Evolutionary conservation across 75 land plant species (phyloP).

Genomic region (Gnetum montanum): DNA sequence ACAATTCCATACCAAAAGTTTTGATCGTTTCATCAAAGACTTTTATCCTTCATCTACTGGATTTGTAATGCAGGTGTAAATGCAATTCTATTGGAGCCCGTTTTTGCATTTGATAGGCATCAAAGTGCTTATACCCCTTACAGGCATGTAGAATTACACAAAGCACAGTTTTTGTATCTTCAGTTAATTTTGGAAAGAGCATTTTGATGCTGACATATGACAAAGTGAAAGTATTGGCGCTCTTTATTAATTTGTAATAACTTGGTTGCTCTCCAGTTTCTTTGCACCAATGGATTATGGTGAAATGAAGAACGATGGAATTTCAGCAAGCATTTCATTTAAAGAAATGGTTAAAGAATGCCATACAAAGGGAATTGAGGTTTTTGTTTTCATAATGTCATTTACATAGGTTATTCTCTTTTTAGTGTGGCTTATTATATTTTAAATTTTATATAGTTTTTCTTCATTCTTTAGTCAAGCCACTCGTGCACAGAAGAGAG

Average conservation of each 20-base stretch:
- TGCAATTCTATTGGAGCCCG: slow-evolving; percentile 76
- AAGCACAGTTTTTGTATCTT: too few species aligned
- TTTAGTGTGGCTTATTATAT: too few species aligned
- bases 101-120: slow-evolving; percentile 58
- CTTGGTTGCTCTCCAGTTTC: slow-evolving; percentile 49
- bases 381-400: background rate
- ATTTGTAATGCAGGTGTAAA: slow-evolving; percentile 69
- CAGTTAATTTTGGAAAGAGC: too few species aligned
- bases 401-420: background rate
- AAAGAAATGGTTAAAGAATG: slow-evolving; percentile 79
- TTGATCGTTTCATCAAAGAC: too few species aligned
- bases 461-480: too few species aligned
- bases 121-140: slow-evolving; percentile 65
- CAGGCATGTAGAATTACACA: slow-evolving; percentile 18
- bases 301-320: slow-evolving; percentile 27
- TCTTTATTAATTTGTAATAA: too few species aligned
- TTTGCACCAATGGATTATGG: slow-evolving; percentile 58
- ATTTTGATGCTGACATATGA: too few species aligned
- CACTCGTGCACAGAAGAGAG: too few species aligned
- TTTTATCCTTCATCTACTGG: too few species aligned
- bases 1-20: too few species aligned
- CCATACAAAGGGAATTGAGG: slow-evolving; percentile 83
- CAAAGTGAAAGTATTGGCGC: too few species aligned
- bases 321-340: slow-evolving; percentile 52
- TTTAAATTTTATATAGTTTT: too few species aligned